Base-by-base conservation (phyloP, 768 basidiomycete genomes). In the Lactifluus rugatus region DNA sequence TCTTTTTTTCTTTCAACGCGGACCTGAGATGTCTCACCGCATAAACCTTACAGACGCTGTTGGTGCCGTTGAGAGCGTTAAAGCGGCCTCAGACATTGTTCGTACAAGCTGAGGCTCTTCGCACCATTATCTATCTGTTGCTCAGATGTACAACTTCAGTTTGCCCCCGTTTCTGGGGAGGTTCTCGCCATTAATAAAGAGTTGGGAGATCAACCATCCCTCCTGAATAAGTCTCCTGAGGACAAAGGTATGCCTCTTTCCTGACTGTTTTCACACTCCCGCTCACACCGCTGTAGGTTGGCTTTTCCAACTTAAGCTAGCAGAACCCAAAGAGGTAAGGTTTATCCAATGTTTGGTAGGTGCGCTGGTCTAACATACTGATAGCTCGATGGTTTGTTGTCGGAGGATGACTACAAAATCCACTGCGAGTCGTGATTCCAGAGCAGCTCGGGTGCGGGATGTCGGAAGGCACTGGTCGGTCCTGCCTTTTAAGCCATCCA, bases 21-120 rank as follows among this genome's bases (percentile, higher is more conserved):
- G 5, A 8, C 3, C 16, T 14, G 17, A 44, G 21, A n/a, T 39
- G 36, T 11, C 21, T 11, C 19, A 44, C 19, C 7, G 42, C 7
- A n/a, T 11, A 17, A 34, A 34, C 34, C 1, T 34, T 34, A 50
- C 49, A 64, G 93, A 88, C 47, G 73, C 83, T 62, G 87, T 95
- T 69, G 93, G 93, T 50, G 89, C 89, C 7, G 92, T 97, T 10
- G 93, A 96, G 72, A 95, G 93, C 61, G 93, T 96, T 56, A 97
- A 97, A 70, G 93, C 93, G 28, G 92, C 93, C 39, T 94, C 93
- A 2, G 93, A 97, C 69, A 93, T 97, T 68, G 90, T 89, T 59
- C 70, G 78, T 74, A 25, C 36, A 48, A 50, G 21, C 32, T 34
- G 5, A 36, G 26, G 11, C 51, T 1, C 17, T n/a, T n/a, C 17